A percentile compares a stretch with the other conserved stretches of the same genome.
Evolutionary conservation across 2,329 filamentous ascomycete genomes (phyloP).

Genomic region (Diaporthe citrichinensis): DNA sequence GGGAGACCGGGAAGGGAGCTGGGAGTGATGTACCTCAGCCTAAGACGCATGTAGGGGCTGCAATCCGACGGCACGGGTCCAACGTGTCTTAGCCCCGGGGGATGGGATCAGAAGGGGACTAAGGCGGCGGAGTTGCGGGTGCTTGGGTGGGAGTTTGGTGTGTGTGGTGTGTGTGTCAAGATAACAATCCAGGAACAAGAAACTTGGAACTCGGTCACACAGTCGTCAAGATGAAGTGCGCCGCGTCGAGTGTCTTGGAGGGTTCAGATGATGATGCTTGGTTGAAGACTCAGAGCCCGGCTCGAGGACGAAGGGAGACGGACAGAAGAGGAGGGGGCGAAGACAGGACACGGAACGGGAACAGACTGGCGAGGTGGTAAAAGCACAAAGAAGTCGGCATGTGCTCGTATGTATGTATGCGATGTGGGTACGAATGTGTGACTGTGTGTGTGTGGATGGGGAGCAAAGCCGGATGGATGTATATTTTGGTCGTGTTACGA

Average conservation of each 20-base stretch:
- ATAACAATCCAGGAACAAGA: conserved; percentile 23
- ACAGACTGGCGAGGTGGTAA: background rate
- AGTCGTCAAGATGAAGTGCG: conserved; percentile 18
- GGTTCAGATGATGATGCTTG: background rate
- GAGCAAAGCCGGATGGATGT: background rate
- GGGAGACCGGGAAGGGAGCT: background rate
- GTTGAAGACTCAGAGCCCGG: conserved; percentile 8
- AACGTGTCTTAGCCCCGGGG: conserved; percentile 27
- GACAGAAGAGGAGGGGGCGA: no score
- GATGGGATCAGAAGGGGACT: conserved; percentile 16
- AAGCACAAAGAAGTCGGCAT: conserved; percentile 21
- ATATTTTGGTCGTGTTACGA: conserved; percentile 22
- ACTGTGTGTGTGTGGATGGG: background rate
- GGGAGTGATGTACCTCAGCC: conserved; percentile 30
- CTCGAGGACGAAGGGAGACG: background rate
- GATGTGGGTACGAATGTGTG: background rate
- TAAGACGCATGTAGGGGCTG: conserved; percentile 15
- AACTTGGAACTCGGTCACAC: conserved; percentile 28
- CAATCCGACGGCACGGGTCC: conserved; percentile 27
- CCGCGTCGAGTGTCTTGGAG: background rate
- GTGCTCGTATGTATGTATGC: conserved; percentile 11
- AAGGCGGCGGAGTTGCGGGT: conserved; percentile 9
- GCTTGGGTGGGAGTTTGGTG: background rate
- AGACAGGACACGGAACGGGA: background rate
- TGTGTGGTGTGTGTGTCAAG: conserved; percentile 19